Evolutionary conservation across 1,284 basidiomycete genomes (phyloP), one percentile per base, ranked within the genome.

Genomic region (Heliocybe sulcata): DNA sequence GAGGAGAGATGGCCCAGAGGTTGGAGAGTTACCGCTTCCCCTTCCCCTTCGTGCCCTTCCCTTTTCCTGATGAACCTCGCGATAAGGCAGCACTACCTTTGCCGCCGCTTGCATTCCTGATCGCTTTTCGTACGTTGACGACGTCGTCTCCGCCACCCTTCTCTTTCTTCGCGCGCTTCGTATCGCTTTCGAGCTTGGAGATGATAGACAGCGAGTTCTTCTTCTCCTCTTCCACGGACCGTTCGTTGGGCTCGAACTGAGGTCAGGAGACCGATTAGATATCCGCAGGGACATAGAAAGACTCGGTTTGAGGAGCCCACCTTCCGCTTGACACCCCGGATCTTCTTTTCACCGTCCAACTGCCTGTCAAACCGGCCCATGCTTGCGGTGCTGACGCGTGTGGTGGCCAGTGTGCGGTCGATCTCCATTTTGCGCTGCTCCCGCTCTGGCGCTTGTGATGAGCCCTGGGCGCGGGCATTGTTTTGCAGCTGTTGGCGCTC

Each of bases 301-400:
- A 31, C 53, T 62, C 62, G 31, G 31, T 8, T n/a, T 27, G 14
- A 31, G 12, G 12, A 31, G 63, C 77, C 54, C 63, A 94, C 94
- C 84, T 98, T 97, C 63, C 95, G 84, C 75, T 98, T 98, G 56
- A 95, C 71, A 4, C 95, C 94, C 56, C 85, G 85, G 56, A 85
- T 69, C 69, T 92, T 94, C 66, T 90, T 90, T 71, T 99, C 96
- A 20, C 94, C 94, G 52, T 94, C 87, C 25, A 98, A 80, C 64
- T 80, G 85, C 62, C 83, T 87, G 69, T 98, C 95, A 65, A 97
- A 96, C 63, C 80, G 85, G 61, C 96, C 96, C 86, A 98, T 86
- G 61, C 90, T 94, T 0, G 94, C 96, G 0, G 96, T 98, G 57
- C 92, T 92, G 35, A 80, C 74, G 55, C 91, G 83, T n/a, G 88